Conservation (phyloP, 495 filamentous ascomycete genomes). For the Penicillium samsonianum region DNA sequence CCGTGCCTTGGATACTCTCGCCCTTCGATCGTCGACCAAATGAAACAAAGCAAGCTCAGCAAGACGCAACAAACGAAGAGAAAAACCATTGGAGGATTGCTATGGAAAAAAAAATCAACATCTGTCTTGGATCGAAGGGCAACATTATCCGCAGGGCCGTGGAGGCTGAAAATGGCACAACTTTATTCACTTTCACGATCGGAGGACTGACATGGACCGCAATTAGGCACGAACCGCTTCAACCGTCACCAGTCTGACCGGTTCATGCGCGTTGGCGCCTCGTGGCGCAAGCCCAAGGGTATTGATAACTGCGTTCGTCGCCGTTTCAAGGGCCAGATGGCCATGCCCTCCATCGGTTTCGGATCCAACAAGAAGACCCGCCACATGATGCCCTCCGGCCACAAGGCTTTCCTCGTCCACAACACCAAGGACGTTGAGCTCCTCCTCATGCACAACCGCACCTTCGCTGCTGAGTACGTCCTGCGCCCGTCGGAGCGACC, state of each 20-base stretch:
- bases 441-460: slow-evolving; percentile 99
- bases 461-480: slow-evolving; percentile 95
- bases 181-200: slow-evolving; percentile 12
- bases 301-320: slow-evolving; percentile 92
- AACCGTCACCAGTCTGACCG: slow-evolving; percentile 94
- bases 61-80: slow-evolving; percentile 16
- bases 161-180: slow-evolving; percentile 6
- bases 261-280: slow-evolving; percentile 73
- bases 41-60: slow-evolving; percentile 3
- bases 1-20: slow-evolving; percentile 27
- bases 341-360: slow-evolving; percentile 99
- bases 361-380: slow-evolving; percentile 98
- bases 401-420: slow-evolving; percentile 99
- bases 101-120: background rate
- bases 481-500: background rate
- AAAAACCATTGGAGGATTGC: slow-evolving; percentile 2
- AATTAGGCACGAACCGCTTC: slow-evolving; percentile 81
- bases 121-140: slow-evolving; percentile 21
- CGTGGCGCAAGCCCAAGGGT: slow-evolving; percentile 16
- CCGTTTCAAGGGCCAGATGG: slow-evolving; percentile 90
- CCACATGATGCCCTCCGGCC: slow-evolving; percentile 97
- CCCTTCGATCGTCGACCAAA: slow-evolving; percentile 23
- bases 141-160: slow-evolving; percentile 16
- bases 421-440: slow-evolving; percentile 94
- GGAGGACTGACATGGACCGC: slow-evolving; percentile 34